Percentiles rank a stretch among this genome's conserved stretches.
These are phyloP conservation scores for Candida ascalaphidarum DNA, from an alignment of 805 yeast genomes.

Conservation along the genomic window DNA sequence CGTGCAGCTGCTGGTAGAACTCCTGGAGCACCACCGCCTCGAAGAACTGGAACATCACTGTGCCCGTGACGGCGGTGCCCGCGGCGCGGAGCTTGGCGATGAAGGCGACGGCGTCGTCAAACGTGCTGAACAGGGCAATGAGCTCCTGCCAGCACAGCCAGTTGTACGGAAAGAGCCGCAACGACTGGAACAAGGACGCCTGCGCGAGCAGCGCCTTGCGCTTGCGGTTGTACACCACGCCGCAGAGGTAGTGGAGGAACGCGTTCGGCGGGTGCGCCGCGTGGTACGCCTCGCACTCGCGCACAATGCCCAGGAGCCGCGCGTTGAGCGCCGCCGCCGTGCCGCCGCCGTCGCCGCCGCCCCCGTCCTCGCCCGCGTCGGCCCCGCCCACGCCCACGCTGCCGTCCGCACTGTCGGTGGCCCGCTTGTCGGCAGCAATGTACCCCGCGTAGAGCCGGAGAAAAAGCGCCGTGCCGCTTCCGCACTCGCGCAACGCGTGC, in stretches of 20 bases:
- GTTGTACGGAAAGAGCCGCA: slow-evolving; percentile 68
- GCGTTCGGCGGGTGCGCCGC: slow-evolving; percentile 34
- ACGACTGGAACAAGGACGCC: slow-evolving; percentile 48
- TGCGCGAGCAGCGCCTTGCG: slow-evolving; percentile 57
- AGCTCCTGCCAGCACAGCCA: slow-evolving; percentile 95
- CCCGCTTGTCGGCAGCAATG: slow-evolving; percentile 69
- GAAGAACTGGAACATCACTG: slow-evolving; percentile 43
- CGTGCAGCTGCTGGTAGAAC: slow-evolving; percentile 59
- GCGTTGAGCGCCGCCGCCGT: slow-evolving; percentile 14
- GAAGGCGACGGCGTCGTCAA: slow-evolving; percentile 48
- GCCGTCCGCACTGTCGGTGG: slow-evolving; percentile 66
- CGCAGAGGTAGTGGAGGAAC: slow-evolving; percentile 64
- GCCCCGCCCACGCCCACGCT: slow-evolving; percentile 35
- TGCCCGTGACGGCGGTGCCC: slow-evolving; percentile 19
- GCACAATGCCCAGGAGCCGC: slow-evolving; percentile 24
- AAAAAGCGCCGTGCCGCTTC: slow-evolving; percentile 47
- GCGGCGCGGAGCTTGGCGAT: slow-evolving; percentile 28
- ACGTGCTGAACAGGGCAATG: slow-evolving; percentile 46
- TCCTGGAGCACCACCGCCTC: slow-evolving; percentile 66
- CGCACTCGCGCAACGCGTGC: slow-evolving; percentile 42
- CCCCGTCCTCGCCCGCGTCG: background rate
- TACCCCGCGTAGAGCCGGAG: slow-evolving; percentile 60
- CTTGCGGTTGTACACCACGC: slow-evolving; percentile 56
- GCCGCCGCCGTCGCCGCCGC: slow-evolving; percentile 3
- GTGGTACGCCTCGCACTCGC: slow-evolving; percentile 29